Percentiles rank a stretch among this genome's conserved stretches.
Evolutionary conservation across 208 protist species (phyloP).

Genomic region (Borovskyia barvae): DNA sequence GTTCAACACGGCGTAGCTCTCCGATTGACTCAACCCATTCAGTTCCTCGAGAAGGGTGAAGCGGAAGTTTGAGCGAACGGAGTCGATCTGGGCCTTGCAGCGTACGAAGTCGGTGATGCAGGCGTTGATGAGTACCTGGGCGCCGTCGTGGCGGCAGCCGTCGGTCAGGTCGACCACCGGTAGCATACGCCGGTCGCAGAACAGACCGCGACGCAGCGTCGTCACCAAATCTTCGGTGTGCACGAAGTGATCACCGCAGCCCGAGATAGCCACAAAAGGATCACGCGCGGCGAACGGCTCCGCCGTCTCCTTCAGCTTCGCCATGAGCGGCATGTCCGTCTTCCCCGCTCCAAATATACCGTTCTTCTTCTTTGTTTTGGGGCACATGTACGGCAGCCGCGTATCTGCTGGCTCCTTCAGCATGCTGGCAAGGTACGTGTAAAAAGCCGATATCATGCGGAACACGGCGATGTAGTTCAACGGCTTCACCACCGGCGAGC

Average conservation of each 20-base stretch:
- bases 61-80: slow-evolving; percentile 73
- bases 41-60: slow-evolving; percentile 84
- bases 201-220: slow-evolving; percentile 81
- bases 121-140: slow-evolving; percentile 87
- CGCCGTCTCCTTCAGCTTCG: slow-evolving; percentile 42
- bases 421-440: slow-evolving; percentile 49
- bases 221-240: slow-evolving; percentile 75
- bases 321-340: slow-evolving; percentile 51
- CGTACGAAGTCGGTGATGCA: slow-evolving; percentile 83
- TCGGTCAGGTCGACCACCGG: slow-evolving; percentile 81
- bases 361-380: slow-evolving; percentile 49
- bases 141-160: slow-evolving; percentile 79
- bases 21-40: slow-evolving; percentile 89
- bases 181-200: slow-evolving; percentile 79
- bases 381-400: slow-evolving; percentile 75
- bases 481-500: slow-evolving; percentile 23
- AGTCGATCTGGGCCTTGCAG: slow-evolving; percentile 82
- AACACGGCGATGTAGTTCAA: slow-evolving; percentile 65
- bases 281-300: slow-evolving; percentile 69
- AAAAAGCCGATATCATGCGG: slow-evolving; percentile 78
- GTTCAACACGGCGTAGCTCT: slow-evolving; percentile 80
- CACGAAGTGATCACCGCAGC: slow-evolving; percentile 81
- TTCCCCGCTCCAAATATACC: slow-evolving; percentile 45
- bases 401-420: slow-evolving; percentile 35
- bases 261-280: slow-evolving; percentile 84